Evolutionary conservation across 441 rosid genomes (phyloP), one percentile per base, ranked within the genome.

Genomic region (Melastoma candidum): DNA sequence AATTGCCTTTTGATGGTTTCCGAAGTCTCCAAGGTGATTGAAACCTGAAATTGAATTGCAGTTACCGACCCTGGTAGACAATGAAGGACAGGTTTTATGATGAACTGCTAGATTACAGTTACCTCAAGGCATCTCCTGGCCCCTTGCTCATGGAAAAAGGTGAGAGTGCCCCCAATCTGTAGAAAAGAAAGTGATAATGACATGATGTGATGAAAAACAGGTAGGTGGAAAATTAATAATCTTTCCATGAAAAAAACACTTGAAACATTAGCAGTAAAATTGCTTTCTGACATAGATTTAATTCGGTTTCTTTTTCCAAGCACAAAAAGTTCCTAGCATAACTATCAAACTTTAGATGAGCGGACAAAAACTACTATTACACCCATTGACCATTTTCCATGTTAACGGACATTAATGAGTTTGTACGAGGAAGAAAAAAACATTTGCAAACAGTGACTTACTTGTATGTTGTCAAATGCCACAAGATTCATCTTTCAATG

Each of bases 141-240:
- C 65, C 94, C 82, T 70, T 70, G 85, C 71, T 84, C 95, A 48
- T 82, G 95, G 65, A 92, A 88, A 74, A 92, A 85, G 3, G 90
- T 88, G 53, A 92, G 85, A 67, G 98, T 92, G 59, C 97, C 95
- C 53, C 98, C 98, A 44, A 92, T 92, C 98, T 92, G 80, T 48
- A 60, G 66, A 13, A 32, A 26, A 44, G 49, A 69, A 22, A 64
- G 53, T 17, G 22, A 17, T 17, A 17, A 70, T 58, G 17, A 13
- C 41, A 60, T 48, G 41, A 52, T 17, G 29, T 24, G 56, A 66
- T 27, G n/a, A 61, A 49, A 44, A 14, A 7, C 27, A 45, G 48
- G 12, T 26, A 3, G 25, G 13, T 29, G 3, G 26, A 3, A 2
- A 8, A 53, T 17, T 57, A 57, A 49, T 17, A 17, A 17, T 17